Evolutionary conservation across 2,329 filamentous ascomycete species (phyloP), one percentile per base, ranked within the genome.

Genomic region (Emmonsia crescens): DNA sequence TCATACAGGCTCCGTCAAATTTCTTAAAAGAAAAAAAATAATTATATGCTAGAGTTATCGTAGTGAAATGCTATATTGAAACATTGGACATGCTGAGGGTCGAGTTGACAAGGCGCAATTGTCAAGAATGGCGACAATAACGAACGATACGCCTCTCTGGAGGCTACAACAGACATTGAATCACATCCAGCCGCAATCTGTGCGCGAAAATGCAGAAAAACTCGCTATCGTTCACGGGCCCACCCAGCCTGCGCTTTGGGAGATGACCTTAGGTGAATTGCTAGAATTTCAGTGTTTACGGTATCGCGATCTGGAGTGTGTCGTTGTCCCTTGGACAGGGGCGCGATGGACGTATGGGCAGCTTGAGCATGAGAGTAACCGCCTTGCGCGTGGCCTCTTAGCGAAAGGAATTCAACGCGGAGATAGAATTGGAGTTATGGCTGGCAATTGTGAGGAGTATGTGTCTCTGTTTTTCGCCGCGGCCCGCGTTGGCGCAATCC

Each of bases 261-360:
- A 90, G 63, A 76, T 91, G 57, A 91, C 87, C 0, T 80, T 92
- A 8, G 86, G 86, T 5, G 86, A 89, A 70, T 80, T 92, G 0
- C 79, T 92, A 46, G 85, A 88, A 63, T 79, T 89, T 16, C 89
- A 92, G 74, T 85, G 83, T 52, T 79, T 84, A 57, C 80, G 84
- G 56, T 85, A 88, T 72, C 83, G 84, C 29, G 78, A 82, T 58
- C 80, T 83, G 60, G 88, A 91, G 71, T 88, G 84, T 63, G 74
- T 92, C 49, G 81, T 91, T 29, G 87, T 89, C 58, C 86, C 88
- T 0, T 91, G 88, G 88, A 91, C 88, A 0, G 85, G 85, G 0
- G 83, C 86, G 3, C 79, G 89, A 68, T 91, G 88, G 88, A 87
- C 85, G 0, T 89, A 88, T 74, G 80, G 82, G 64, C 79, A 86